Evolutionary conservation across 1,284 basidiomycete species (phyloP), one percentile per base, ranked within the genome.

Genomic region (Cryptococcus sp.): DNA sequence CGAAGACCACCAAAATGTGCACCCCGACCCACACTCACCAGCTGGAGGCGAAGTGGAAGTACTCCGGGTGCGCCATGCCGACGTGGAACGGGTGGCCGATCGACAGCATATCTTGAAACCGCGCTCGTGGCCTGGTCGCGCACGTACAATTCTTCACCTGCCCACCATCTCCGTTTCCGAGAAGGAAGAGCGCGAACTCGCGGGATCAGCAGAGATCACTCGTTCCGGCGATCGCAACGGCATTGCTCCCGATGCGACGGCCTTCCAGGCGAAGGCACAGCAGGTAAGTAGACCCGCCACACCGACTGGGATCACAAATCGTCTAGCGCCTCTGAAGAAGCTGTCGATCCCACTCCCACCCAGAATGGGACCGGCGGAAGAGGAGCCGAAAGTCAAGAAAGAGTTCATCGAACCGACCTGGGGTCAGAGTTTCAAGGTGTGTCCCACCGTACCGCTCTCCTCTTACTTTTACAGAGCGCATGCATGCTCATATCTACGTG

Each of bases 341-440:
- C 39, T 60, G 23, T 56, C 59, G n/a, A 62, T 62, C 35, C 60
- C 60, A 41, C 42, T 62, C 23, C 60, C 60, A 39, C 60, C 60
- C 27, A 62, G 56, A 50, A 54, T 58, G 57, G 60, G 60, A 35
- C 60, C 60, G 3, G 51, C 47, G 20, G 50, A 59, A n/a, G 50
- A 59, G n/a, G 45, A 55, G n/a, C 22, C 19, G 3, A 54, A 52
- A 20, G 23, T 59, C 42, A 54, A 55, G 50, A 59, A 50, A 47
- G 55, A 44, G 5, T 59, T 58, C 51, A 56, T 56, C 17, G 55
- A 55, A 25, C 66, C 64, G 3, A 59, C 55, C 11, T 62, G 60
- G 59, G 57, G 51, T 17, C 50, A 61, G 46, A 58, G 55, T 46
- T 60, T 65, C 59, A 58, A 54, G 41, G 64, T 65, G 25, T 51